phyloP scores from a whole-genome alignment of 768 basidiomycete genomes.

The Lactarius tabidus region DNA sequence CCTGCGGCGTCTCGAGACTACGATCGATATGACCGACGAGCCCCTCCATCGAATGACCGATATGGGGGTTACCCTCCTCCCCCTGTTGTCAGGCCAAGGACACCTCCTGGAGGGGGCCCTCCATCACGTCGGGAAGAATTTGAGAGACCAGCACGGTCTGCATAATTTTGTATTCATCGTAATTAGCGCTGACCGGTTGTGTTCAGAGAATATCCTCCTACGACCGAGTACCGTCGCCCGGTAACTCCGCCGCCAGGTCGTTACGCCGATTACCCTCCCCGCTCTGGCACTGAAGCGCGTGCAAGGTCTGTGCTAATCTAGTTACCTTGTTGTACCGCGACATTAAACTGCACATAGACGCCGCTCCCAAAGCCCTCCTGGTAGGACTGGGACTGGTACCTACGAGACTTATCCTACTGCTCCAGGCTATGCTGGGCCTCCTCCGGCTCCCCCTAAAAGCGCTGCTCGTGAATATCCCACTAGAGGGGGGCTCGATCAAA shows the following conservation, averaged over 20 bases:
- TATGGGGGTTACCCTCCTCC: slow-evolving; percentile 37
- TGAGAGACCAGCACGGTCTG: slow-evolving; percentile 26
- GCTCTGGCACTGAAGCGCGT: slow-evolving; percentile 24
- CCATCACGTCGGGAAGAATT: slow-evolving; percentile 34
- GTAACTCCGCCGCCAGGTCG: slow-evolving; percentile 28
- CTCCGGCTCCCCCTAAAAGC: slow-evolving; percentile 25
- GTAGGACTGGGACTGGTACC: slow-evolving; percentile 25
- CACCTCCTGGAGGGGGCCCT: slow-evolving; percentile 21
- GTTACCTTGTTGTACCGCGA: not conserved
- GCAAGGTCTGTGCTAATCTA: slow-evolving; percentile 21
- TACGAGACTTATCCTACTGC: slow-evolving; percentile 25
- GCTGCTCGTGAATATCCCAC: slow-evolving; percentile 27
- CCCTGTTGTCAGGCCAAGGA: slow-evolving; percentile 39
- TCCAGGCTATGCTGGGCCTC: slow-evolving; percentile 24
- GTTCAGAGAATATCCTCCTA: slow-evolving; percentile 25
- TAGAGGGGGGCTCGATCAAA: slow-evolving; percentile 26
- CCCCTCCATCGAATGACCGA: slow-evolving; percentile 41
- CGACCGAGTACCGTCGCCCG: slow-evolving; percentile 28
- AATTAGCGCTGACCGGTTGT: not conserved
- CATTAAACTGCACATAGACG: slow-evolving; percentile 17
- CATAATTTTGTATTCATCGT: not conserved
- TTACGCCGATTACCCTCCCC: slow-evolving; percentile 29
- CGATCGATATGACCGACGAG: slow-evolving; percentile 57
- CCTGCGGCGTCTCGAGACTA: slow-evolving; percentile 45
- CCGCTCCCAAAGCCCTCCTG: slow-evolving; percentile 28